phyloP scores from a whole-genome alignment of 257 asterid genomes.

The Fraxinus excelsior region DNA sequence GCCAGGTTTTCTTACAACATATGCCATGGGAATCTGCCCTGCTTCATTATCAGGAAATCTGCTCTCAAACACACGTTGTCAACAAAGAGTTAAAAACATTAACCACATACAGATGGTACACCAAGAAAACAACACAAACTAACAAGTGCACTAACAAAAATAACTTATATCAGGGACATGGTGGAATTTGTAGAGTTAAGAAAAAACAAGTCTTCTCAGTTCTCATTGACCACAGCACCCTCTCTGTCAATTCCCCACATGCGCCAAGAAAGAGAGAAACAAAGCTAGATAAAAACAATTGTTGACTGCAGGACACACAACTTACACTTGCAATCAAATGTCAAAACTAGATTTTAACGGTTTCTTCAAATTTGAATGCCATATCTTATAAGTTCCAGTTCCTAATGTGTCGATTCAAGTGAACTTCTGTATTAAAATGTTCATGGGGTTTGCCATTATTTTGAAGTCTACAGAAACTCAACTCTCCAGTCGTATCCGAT shows the following conservation, averaged over 20 bases:
- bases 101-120: not conserved
- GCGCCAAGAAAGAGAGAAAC: not conserved
- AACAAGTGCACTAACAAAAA: not conserved
- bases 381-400: not conserved
- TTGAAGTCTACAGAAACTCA: not conserved
- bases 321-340: not conserved
- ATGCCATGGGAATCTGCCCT: slow-evolving; percentile 97
- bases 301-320: not conserved
- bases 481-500: not conserved
- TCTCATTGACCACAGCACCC: not conserved
- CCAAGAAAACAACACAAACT: not conserved
- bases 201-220: not conserved
- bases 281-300: not conserved
- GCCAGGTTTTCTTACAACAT: slow-evolving; percentile 77
- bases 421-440: not conserved
- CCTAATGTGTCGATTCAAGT: not conserved
- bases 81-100: not conserved
- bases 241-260: not conserved
- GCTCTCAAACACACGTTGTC: slow-evolving; percentile 8
- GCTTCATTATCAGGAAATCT: slow-evolving; percentile 97
- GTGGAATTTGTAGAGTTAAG: not conserved
- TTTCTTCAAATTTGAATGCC: not conserved
- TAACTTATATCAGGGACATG: not conserved
- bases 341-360: not conserved
- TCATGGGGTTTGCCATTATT: not conserved